These are phyloP conservation scores for Citrus unshiu DNA, from an alignment of 345 rosid species.

Conservation along the genomic window DNA sequence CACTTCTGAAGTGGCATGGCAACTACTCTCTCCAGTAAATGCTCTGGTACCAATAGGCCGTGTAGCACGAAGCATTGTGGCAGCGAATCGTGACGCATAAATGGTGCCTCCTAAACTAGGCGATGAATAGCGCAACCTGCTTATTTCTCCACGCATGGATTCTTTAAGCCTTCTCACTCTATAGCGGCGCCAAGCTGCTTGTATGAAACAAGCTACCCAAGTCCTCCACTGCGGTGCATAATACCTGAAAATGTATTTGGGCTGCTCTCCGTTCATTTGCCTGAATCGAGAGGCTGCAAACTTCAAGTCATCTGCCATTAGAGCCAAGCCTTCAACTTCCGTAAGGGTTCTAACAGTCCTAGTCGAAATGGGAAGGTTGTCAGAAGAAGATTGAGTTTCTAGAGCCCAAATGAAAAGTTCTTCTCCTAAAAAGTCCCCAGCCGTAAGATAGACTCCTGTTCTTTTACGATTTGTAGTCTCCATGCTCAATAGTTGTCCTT, in stretches of 20 bases:
- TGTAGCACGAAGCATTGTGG: constrained; percentile 58
- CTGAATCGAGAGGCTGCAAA: constrained; percentile 76
- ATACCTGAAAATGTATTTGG: constrained; percentile 70
- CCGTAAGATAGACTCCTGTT: constrained; percentile 61
- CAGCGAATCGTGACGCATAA: constrained; percentile 87
- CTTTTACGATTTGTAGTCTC: constrained; percentile 72
- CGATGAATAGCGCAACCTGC: constrained; percentile 49
- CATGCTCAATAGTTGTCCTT: constrained; percentile 65
- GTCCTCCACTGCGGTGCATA: constrained; percentile 86
- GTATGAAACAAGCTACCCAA: constrained; percentile 91
- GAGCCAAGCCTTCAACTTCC: constrained; percentile 87
- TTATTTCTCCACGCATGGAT: constrained; percentile 53
- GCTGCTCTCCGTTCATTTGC: constrained; percentile 77
- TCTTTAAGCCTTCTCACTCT: constrained; percentile 65
- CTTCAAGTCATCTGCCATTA: constrained; percentile 76
- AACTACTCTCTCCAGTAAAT: constrained; percentile 48
- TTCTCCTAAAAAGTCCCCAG: constrained; percentile 90
- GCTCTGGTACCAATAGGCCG: constrained; percentile 39
- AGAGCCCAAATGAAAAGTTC: constrained; percentile 91
- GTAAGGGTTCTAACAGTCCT: constrained; percentile 66
- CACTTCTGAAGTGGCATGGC: constrained; percentile 66
- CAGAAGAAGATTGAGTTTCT: constrained; percentile 71
- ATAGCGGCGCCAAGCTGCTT: constrained; percentile 83
- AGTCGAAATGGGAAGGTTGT: constrained; percentile 72
- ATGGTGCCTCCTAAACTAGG: constrained; percentile 86